phyloP scores from a whole-genome alignment of 441 rosid species.

The Populus trichocarpa region DNA sequence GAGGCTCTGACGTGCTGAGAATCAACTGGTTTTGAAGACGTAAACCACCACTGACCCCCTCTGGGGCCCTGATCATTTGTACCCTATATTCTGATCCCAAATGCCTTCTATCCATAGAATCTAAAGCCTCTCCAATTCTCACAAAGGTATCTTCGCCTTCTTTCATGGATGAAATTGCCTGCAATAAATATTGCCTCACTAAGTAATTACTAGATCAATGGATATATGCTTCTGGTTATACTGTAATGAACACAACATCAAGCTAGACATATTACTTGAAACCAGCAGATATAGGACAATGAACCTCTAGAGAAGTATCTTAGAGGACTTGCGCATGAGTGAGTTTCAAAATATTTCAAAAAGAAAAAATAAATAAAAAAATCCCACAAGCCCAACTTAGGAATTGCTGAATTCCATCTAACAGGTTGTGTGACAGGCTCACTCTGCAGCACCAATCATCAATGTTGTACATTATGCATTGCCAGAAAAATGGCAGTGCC shows the following conservation, averaged over 20 bases:
- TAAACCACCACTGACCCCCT: conserved; percentile 38
- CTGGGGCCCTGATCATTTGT: conserved; percentile 32
- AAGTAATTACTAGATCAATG: background rate
- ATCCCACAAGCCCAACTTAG: background rate
- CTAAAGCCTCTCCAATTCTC: conserved; percentile 71
- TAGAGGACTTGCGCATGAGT: background rate
- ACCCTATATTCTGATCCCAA: conserved; percentile 32
- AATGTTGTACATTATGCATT: conserved; percentile 5
- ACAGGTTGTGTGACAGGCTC: background rate
- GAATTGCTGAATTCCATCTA: background rate
- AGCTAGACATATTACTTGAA: background rate
- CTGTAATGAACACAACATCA: background rate
- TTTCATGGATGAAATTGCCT: conserved; percentile 72
- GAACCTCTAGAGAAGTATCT: background rate
- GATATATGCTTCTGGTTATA: background rate
- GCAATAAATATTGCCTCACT: conserved; percentile 20
- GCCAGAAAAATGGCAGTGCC: conserved; percentile 8
- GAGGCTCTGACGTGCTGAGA: conserved; percentile 30
- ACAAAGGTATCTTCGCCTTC: conserved; percentile 75
- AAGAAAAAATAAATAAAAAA: background rate
- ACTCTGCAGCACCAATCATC: background rate
- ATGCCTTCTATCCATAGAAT: conserved; percentile 44
- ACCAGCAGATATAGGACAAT: background rate
- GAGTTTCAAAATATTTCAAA: no score
- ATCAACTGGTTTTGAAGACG: conserved; percentile 31